Percentiles rank a stretch among this genome's conserved stretches.
phyloP scores from a whole-genome alignment of 306 rosid species.

The Oemleria cerasiformis region DNA sequence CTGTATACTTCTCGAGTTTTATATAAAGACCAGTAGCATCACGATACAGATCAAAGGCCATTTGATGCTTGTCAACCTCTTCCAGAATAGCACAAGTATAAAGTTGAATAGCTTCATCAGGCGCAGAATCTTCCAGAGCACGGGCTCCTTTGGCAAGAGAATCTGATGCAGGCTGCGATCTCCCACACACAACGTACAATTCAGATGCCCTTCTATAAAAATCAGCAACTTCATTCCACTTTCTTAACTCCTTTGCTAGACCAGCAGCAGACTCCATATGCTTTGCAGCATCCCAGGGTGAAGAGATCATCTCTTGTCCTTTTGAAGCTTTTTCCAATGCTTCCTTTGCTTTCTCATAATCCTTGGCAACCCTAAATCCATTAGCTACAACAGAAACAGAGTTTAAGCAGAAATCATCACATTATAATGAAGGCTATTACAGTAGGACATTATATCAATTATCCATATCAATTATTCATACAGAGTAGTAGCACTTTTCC shows the following conservation, averaged over 20 bases:
- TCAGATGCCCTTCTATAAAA: conserved; percentile 88
- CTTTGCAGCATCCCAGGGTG: conserved; percentile 99
- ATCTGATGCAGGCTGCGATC: conserved; percentile 94
- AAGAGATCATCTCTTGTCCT: conserved; percentile 93
- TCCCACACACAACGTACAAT: conserved; percentile 67
- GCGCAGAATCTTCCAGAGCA: conserved; percentile 76
- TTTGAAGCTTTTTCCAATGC: conserved; percentile 89
- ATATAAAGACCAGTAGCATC: conserved; percentile 64
- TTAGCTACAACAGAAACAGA: conserved; percentile 58
- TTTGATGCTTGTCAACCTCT: conserved; percentile 89
- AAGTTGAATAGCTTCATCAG: conserved; percentile 84
- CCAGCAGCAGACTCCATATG: conserved; percentile 97
- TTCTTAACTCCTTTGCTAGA: conserved; percentile 76
- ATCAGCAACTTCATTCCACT: conserved; percentile 78
- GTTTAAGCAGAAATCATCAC: conserved; percentile 6
- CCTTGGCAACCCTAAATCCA: conserved; percentile 68
- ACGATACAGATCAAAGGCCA: conserved; percentile 94
- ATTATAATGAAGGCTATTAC: not conserved
- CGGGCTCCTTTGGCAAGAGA: conserved; percentile 95
- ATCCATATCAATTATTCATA: conserved; percentile 66
- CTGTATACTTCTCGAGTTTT: conserved; percentile 89
- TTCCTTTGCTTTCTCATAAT: conserved; percentile 75
- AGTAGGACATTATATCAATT: not conserved
- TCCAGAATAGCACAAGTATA: conserved; percentile 78
- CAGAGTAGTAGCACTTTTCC: conserved; percentile 72